phyloP scores from a whole-genome alignment of 257 asterid species.

The Perilla frutescens region DNA sequence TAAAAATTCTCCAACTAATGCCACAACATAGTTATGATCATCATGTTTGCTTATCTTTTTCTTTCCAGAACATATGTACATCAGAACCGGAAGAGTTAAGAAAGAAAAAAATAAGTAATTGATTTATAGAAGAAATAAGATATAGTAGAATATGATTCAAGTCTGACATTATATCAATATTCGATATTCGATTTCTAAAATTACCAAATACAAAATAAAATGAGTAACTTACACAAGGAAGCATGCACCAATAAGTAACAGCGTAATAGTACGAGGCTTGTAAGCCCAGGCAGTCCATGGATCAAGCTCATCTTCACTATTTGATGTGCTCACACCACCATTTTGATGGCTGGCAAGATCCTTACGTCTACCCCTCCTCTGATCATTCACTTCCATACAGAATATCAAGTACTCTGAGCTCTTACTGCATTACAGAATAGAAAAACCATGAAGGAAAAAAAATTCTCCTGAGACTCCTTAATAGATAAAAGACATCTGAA shows the following conservation, averaged over 20 bases:
- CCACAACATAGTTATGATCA: not conserved
- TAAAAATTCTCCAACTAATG: not conserved
- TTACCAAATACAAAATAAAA: not conserved
- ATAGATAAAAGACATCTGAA: constrained; percentile 1
- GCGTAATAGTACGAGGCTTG: constrained; percentile 85
- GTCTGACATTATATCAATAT: constrained; percentile 19
- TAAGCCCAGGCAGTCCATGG: constrained; percentile 99
- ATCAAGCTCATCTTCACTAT: constrained; percentile 74
- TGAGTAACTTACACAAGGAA: constrained; percentile 78
- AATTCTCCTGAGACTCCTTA: constrained; percentile 1
- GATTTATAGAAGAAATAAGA: constrained; percentile 12
- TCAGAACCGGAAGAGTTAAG: not conserved
- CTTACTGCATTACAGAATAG: constrained; percentile 39
- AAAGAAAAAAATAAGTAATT: not conserved
- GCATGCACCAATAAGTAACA: constrained; percentile 89
- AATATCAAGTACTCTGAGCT: constrained; percentile 35
- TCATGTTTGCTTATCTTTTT: not conserved
- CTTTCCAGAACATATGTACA: constrained; percentile 23
- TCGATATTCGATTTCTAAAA: not conserved
- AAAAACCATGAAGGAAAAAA: constrained; percentile 1
- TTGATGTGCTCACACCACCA: constrained; percentile 51
- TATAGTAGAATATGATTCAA: not conserved
- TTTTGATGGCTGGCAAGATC: constrained; percentile 59
- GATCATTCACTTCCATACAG: constrained; percentile 69
- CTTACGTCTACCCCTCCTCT: constrained; percentile 54